A percentile compares a stretch with the other conserved stretches of the same genome.
phyloP scores from a whole-genome alignment of 108 stramenopile genomes.

The Cyclostephanos tholiformis region DNA sequence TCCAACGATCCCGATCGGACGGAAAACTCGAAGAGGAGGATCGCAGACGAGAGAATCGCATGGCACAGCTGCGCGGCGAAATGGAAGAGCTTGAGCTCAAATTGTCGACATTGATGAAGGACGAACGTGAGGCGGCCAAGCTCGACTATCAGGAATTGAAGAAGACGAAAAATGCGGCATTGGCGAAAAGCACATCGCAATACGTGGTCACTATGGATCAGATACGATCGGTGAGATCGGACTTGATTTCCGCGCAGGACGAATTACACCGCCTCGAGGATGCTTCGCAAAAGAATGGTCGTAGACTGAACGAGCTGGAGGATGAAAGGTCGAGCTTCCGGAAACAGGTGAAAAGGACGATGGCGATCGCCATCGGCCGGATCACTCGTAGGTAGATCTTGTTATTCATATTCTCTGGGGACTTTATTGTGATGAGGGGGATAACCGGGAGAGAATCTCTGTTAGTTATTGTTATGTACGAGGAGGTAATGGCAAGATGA shows the following conservation, averaged over 20 bases:
- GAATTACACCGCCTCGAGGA: constrained; percentile 21
- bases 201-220: constrained; percentile 29
- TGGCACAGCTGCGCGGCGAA: constrained; percentile 13
- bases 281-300: constrained; percentile 15
- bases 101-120: constrained; percentile 23
- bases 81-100: constrained; percentile 24
- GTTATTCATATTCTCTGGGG: too few species aligned
- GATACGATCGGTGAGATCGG: constrained; percentile 27
- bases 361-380: constrained; percentile 17
- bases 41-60: constrained; percentile 19
- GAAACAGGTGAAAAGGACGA: constrained; percentile 31
- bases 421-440: too few species aligned
- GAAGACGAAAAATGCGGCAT: constrained; percentile 22
- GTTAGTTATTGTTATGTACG: too few species aligned
- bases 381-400: constrained; percentile 27
- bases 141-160: constrained; percentile 24
- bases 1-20: constrained; percentile 12
- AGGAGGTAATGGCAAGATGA: too few species aligned
- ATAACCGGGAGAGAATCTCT: too few species aligned
- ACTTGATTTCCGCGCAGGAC: constrained; percentile 20
- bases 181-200: constrained; percentile 19
- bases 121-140: constrained; percentile 27
- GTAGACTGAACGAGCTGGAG: constrained; percentile 17
- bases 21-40: constrained; percentile 29
- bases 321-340: constrained; percentile 42